Conservation (phyloP, 2,329 filamentous ascomycete species). For the Paecilomyces fulvus region DNA sequence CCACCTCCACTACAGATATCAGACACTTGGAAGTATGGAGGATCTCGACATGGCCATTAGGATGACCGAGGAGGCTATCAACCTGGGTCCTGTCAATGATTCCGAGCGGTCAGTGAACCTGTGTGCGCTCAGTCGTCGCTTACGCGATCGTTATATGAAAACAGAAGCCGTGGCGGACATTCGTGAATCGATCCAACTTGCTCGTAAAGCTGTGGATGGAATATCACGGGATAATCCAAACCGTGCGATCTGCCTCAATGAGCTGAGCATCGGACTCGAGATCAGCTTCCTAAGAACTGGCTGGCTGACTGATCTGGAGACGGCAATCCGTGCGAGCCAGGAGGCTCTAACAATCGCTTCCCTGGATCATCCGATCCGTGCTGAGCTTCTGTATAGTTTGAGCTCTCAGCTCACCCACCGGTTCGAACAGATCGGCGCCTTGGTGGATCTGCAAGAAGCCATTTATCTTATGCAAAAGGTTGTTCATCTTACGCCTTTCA, state of each 20-base stretch:
- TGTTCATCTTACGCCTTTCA: background rate
- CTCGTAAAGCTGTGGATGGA: background rate
- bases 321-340: background rate
- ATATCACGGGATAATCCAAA: background rate
- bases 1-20: background rate
- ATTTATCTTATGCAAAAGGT: constrained; percentile 1
- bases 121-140: background rate
- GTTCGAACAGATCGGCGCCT: background rate
- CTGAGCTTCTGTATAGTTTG: background rate
- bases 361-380: background rate
- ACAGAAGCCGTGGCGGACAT: background rate
- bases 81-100: background rate
- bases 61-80: background rate
- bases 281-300: background rate
- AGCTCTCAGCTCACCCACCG: background rate
- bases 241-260: background rate
- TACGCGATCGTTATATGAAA: background rate
- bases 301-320: background rate
- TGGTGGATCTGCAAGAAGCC: background rate
- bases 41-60: background rate
- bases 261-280: background rate
- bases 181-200: background rate
- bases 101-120: background rate
- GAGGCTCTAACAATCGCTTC: background rate
- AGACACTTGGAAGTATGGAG: background rate